Evolutionary conservation across 2,329 filamentous ascomycete genomes (phyloP).

Genomic region (Esteya vermicola): DNA sequence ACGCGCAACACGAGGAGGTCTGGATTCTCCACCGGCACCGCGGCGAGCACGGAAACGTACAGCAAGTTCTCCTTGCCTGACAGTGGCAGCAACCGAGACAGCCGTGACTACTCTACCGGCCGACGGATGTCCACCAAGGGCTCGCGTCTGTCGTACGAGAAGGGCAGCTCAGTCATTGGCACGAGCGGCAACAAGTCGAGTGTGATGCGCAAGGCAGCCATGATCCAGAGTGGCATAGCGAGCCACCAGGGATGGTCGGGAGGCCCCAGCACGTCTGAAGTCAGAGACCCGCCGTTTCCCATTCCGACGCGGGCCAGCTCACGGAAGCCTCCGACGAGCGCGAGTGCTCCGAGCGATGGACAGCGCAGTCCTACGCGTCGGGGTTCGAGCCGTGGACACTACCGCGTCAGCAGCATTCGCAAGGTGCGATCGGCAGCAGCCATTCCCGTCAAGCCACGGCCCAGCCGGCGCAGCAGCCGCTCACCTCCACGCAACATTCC

Average conservation of each 20-base stretch:
- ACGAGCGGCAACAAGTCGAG: conserved; percentile 32
- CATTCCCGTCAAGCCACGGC: conserved; percentile 39
- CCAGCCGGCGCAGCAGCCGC: conserved; percentile 32
- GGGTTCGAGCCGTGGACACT: conserved; percentile 30
- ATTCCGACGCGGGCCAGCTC: conserved; percentile 86
- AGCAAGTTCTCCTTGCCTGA: conserved; percentile 26
- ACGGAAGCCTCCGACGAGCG: conserved; percentile 51
- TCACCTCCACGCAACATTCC: conserved; percentile 38
- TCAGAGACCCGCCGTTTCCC: conserved; percentile 65
- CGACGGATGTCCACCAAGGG: conserved; percentile 18
- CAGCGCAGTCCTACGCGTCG: conserved; percentile 61
- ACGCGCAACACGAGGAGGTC: conserved; percentile 10
- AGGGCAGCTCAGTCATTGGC: conserved; percentile 21
- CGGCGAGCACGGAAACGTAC: conserved; percentile 26
- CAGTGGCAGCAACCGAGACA: conserved; percentile 14
- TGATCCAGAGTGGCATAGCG: conserved; percentile 67
- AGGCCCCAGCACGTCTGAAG: conserved; percentile 51
- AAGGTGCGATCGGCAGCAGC: conserved; percentile 76
- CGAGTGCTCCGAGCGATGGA: conserved; percentile 56
- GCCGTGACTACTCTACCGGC: conserved; percentile 10
- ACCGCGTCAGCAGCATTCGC: conserved; percentile 50
- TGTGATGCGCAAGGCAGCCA: conserved; percentile 61
- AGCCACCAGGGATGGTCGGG: conserved; percentile 50
- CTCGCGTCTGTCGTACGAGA: conserved; percentile 21
- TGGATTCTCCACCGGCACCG: conserved; percentile 19